These are phyloP conservation scores for Pichia cabralensis DNA, from an alignment of 805 yeast species.

Conservation along the genomic window DNA sequence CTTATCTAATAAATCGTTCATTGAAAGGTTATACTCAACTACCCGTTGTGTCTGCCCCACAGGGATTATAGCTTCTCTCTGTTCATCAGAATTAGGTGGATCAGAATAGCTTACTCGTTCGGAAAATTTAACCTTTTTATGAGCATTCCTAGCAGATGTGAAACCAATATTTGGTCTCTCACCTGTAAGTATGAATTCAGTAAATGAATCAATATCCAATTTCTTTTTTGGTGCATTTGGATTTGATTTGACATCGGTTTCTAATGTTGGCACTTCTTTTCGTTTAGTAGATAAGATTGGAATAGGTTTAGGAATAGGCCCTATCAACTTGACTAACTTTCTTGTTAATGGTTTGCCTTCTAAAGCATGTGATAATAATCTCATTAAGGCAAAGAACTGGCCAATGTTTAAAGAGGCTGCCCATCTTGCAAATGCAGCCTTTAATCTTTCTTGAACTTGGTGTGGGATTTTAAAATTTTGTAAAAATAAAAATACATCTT, in stretches of 20 bases:
- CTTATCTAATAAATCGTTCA: constrained; percentile 58
- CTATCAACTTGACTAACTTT: constrained; percentile 39
- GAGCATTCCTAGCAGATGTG: constrained; percentile 27
- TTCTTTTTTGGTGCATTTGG: constrained; percentile 22
- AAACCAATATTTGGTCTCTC: constrained; percentile 41
- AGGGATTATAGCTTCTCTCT: too few species aligned
- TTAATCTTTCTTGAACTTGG: constrained; percentile 36
- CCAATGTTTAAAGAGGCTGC: constrained; percentile 65
- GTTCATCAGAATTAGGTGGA: constrained; percentile 16
- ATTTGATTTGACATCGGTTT: not conserved
- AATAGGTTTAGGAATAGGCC: constrained; percentile 71
- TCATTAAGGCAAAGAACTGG: constrained; percentile 78
- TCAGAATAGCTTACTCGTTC: constrained; percentile 43
- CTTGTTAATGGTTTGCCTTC: constrained; percentile 44
- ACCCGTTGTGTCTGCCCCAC: too few species aligned
- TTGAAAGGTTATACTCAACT: constrained; percentile 58
- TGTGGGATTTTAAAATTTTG: constrained; percentile 62
- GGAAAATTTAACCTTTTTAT: constrained; percentile 62
- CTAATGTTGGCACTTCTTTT: constrained; percentile 15
- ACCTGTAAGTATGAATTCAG: constrained; percentile 77
- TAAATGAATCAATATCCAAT: constrained; percentile 77
- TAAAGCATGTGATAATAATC: constrained; percentile 65
- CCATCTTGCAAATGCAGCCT: constrained; percentile 45
- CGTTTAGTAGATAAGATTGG: constrained; percentile 62
- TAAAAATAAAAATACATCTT: constrained; percentile 72